Evolutionary conservation across 129 eudicot species (phyloP).

Genomic region (Saussurea involucrata): DNA sequence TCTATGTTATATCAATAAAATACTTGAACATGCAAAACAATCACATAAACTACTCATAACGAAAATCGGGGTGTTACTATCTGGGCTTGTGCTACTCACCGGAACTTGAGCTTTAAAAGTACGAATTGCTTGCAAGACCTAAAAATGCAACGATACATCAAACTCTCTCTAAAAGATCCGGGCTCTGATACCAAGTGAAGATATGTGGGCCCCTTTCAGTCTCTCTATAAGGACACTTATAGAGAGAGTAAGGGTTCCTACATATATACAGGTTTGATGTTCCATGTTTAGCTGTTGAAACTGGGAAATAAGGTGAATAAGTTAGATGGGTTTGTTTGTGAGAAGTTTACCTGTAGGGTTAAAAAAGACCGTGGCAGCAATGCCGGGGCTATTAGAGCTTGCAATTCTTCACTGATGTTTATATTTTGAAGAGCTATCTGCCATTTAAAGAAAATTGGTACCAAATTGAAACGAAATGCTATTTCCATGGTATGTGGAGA

Average conservation of each 20-base stretch:
- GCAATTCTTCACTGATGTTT: slow-evolving; percentile 73
- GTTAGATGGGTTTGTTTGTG: background rate
- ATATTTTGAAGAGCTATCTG: slow-evolving; percentile 85
- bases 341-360: slow-evolving; percentile 57
- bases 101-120: slow-evolving; percentile 82
- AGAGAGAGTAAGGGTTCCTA: too few relatives aligned
- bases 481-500: background rate
- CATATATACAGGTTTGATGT: background rate
- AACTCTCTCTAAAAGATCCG: too few relatives aligned
- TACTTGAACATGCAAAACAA: too few relatives aligned
- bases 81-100: slow-evolving; percentile 42
- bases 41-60: too few relatives aligned
- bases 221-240: too few relatives aligned
- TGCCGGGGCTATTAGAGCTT: slow-evolving; percentile 91
- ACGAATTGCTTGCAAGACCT: slow-evolving; percentile 79
- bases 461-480: background rate
- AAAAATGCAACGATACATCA: slow-evolving; percentile 12
- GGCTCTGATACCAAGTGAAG: too few relatives aligned
- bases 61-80: too few relatives aligned
- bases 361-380: slow-evolving; percentile 71
- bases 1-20: too few relatives aligned
- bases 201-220: too few relatives aligned
- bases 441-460: slow-evolving; percentile 8
- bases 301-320: background rate
- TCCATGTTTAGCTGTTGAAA: background rate